Percentiles rank a stretch among this genome's conserved stretches.
phyloP scores from a whole-genome alignment of 1,284 basidiomycete genomes.

The Cutaneotrichosporon daszewskae region DNA sequence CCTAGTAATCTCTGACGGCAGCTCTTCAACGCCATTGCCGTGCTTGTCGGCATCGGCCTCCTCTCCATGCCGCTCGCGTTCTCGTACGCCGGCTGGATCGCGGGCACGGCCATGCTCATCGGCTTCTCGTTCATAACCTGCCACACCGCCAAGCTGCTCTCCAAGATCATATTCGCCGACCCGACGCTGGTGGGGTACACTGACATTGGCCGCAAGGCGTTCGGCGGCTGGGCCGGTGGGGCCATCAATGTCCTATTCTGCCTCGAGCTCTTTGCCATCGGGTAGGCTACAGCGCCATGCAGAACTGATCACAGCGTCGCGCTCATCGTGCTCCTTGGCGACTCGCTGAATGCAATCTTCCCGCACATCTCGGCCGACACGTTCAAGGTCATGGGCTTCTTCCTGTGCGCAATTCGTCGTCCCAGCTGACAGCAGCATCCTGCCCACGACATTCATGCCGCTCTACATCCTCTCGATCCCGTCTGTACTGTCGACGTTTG shows the following conservation, averaged over 20 bases:
- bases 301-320: slow-evolving; percentile 53
- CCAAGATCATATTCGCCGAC: slow-evolving; percentile 65
- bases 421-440: slow-evolving; percentile 52
- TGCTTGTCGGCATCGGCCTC: slow-evolving; percentile 82
- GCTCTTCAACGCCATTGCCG: slow-evolving; percentile 87
- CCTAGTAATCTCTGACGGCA: slow-evolving; percentile 32
- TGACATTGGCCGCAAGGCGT: slow-evolving; percentile 81
- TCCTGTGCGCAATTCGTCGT: slow-evolving; percentile 50
- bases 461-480: slow-evolving; percentile 76
- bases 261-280: slow-evolving; percentile 67
- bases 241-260: slow-evolving; percentile 57
- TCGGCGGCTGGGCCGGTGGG: slow-evolving; percentile 62
- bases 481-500: slow-evolving; percentile 75
- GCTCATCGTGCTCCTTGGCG: slow-evolving; percentile 77
- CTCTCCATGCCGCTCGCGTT: slow-evolving; percentile 84
- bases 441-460: slow-evolving; percentile 78
- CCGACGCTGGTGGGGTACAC: slow-evolving; percentile 71
- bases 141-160: slow-evolving; percentile 82
- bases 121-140: slow-evolving; percentile 76
- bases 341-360: slow-evolving; percentile 69
- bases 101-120: slow-evolving; percentile 66
- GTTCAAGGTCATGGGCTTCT: slow-evolving; percentile 69
- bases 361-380: slow-evolving; percentile 61
- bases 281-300: neutral
- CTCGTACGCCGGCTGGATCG: slow-evolving; percentile 77